A percentile compares a stretch with the other conserved stretches of the same genome.
Conservation (phyloP, 2,329 filamentous ascomycete genomes). For the Tolypocladium pustulatum region DNA sequence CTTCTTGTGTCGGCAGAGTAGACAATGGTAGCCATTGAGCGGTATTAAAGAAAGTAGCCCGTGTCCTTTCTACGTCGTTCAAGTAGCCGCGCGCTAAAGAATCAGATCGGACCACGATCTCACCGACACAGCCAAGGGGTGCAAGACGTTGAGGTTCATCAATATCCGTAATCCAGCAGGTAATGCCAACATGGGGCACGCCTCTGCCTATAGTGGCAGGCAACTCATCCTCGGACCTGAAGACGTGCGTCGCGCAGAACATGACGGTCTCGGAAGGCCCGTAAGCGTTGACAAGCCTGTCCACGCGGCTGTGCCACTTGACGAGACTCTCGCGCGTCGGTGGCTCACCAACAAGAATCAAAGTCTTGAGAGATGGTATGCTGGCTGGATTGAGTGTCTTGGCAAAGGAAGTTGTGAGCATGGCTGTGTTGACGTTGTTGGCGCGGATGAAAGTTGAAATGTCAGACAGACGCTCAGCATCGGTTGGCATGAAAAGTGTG, state of each 20-base stretch:
- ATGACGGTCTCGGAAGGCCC: constrained; percentile 8
- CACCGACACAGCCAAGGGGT: constrained; percentile 10
- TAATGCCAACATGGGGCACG: background rate
- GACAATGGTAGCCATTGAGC: constrained; percentile 19
- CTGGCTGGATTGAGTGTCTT: background rate
- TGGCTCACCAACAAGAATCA: constrained; percentile 8
- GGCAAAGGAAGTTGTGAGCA: constrained; percentile 2
- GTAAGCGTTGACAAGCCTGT: constrained; percentile 5
- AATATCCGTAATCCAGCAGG: background rate
- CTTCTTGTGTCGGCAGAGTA: background rate
- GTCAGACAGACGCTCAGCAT: constrained; percentile 2
- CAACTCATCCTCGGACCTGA: background rate
- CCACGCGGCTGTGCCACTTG: constrained; percentile 5
- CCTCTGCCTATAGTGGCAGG: constrained; percentile 5
- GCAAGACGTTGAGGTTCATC: constrained; percentile 3
- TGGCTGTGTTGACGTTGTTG: background rate
- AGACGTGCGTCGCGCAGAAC: constrained; percentile 2
- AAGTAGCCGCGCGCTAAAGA: constrained; percentile 42
- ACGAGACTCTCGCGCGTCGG: constrained; percentile 25
- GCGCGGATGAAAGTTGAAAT: background rate
- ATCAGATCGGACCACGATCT: constrained; percentile 18
- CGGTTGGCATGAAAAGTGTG: constrained; percentile 5
- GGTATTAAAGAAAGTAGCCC: constrained; percentile 36
- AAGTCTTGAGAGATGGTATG: constrained; percentile 9
- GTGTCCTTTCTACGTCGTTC: constrained; percentile 38